Base-by-base conservation (phyloP, 2,329 filamentous ascomycete species). In the Alternaria burnsii region DNA sequence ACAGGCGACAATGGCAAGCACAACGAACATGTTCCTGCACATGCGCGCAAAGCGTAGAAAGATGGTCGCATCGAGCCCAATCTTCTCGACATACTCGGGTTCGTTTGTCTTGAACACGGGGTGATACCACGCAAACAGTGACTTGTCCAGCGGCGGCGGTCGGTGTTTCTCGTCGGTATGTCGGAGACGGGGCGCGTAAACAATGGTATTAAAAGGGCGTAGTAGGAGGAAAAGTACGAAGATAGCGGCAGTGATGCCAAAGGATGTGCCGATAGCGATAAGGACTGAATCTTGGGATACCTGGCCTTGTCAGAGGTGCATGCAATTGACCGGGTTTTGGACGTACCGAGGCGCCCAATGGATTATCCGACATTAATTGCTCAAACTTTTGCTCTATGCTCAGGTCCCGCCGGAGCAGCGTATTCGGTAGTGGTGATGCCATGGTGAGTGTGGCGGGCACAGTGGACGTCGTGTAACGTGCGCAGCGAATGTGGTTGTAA, bases 121-220 rank as follows among this genome's bases (percentile, higher is more conserved):
- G 20, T 83, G 83, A 32, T 97, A 78, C 95, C 95, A 99, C 48
- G 93, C 89, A 76, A 97, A 93, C 10, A 94, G 82, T n/a, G 92
- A 91, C 74, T 91, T 96, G 57, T 91, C 92, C 71, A 98, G 86
- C 1, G 91, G 88, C 12, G 95, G 95, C 18, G 94, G 95, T 10
- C 91, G 88, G 81, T 97, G 93, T 79, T 91, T 93, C 69, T 93
- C 89, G 77, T 98, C 94, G 76, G 93, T 91, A 83, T 97, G 90
- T 77, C 97, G 97, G 50, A 96, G 84, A 77, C 96, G 94, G 41
- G 95, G 95, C 4, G 95, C 94, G 80, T 99, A 99, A 48, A 99
- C 92, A 69, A 94, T 87, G 57, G 90, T 91, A 79, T 98, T 94
- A 79, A 94, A 93, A 5, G 95, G 95, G 62, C 95, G 91, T 56